These are phyloP conservation scores for Xerocomellus dryophilus DNA, from an alignment of 768 basidiomycete genomes.

Conservation along the genomic window DNA sequence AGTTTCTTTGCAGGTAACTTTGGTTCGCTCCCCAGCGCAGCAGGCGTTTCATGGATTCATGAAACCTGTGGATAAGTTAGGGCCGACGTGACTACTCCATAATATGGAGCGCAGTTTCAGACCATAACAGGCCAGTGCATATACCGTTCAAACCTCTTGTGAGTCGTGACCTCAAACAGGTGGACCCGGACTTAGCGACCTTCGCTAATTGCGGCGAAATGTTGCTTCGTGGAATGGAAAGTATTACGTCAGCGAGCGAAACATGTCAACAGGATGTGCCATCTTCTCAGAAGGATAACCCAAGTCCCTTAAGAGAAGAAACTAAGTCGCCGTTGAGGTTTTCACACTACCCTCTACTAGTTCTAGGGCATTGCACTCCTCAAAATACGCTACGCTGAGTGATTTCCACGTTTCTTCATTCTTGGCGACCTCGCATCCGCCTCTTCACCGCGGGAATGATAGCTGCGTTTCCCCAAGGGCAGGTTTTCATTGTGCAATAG, in stretches of 20 bases:
- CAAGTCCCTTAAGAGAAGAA: slow-evolving; percentile 9
- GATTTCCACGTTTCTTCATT: slow-evolving; percentile 13
- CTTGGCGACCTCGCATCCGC: slow-evolving; percentile 5
- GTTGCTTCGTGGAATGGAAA: background rate
- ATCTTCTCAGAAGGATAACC: slow-evolving; percentile 19
- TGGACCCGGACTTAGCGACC: background rate
- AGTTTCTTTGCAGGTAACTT: background rate
- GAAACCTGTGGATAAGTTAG: background rate
- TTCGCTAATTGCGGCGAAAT: background rate
- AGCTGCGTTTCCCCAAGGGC: slow-evolving; percentile 12
- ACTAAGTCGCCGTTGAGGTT: slow-evolving; percentile 7
- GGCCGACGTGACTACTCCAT: background rate
- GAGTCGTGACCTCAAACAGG: background rate
- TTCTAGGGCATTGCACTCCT: slow-evolving; percentile 1
- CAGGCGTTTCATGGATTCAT: slow-evolving; percentile 1
- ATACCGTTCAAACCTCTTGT: background rate
- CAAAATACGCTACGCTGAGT: background rate
- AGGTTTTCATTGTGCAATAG: slow-evolving; percentile 29
- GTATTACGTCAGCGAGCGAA: slow-evolving; percentile 14
- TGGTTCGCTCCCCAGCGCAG: background rate
- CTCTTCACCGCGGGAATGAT: slow-evolving; percentile 10
- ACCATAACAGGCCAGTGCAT: background rate
- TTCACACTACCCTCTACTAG: slow-evolving; percentile 1
- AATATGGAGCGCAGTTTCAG: background rate
- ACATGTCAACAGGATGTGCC: background rate